A percentile compares a stretch with the other conserved stretches of the same genome.
These are phyloP conservation scores for Corniculantispora saksenae DNA, from an alignment of 2,329 filamentous ascomycete species.

Conservation along the genomic window DNA sequence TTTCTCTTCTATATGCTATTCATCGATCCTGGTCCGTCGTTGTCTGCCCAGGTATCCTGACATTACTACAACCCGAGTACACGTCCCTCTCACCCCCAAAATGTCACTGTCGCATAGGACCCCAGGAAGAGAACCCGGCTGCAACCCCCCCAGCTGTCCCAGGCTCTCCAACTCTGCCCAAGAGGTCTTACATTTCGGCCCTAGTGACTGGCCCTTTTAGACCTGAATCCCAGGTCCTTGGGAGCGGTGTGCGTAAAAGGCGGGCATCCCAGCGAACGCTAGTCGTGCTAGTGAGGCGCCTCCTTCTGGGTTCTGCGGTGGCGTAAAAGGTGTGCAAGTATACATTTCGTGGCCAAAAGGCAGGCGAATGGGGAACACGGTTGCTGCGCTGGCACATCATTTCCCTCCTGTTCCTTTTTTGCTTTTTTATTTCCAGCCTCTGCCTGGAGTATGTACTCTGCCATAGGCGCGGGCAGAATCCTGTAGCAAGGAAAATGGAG, in stretches of 20 bases:
- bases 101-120: neutral
- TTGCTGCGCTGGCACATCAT: neutral
- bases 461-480: neutral
- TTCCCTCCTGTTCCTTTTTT: neutral
- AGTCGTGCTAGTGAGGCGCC: slow-evolving; percentile 4
- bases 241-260: slow-evolving; percentile 20
- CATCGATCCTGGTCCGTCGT: neutral
- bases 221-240: slow-evolving; percentile 14
- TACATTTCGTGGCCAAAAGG: neutral
- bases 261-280: neutral
- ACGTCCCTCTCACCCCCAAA: neutral
- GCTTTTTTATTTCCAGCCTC: neutral
- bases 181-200: neutral
- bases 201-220: neutral
- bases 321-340: neutral
- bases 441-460: neutral
- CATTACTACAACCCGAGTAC: too few species aligned
- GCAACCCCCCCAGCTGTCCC: too few species aligned
- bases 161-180: neutral
- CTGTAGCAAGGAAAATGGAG: neutral
- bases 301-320: neutral
- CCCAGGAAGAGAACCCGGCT: neutral
- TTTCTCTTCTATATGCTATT: too few species aligned
- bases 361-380: neutral
- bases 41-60: neutral